Conservation (phyloP, 192 early-diverging fungal genomes). For the Coemansia sp. region DNA sequence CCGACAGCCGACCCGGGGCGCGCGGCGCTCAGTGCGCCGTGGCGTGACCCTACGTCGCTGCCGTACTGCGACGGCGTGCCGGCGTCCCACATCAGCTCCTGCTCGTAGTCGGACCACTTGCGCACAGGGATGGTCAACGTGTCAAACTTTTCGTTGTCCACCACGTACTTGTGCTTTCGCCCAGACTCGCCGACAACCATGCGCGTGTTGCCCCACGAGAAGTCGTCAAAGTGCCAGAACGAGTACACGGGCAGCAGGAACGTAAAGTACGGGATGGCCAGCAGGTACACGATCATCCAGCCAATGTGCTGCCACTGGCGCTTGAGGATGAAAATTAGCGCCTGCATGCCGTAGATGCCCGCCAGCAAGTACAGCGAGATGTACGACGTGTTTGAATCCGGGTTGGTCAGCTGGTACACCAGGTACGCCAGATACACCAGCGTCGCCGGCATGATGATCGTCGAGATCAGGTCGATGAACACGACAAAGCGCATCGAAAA, state of each 20-base stretch:
- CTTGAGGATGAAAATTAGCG: constrained; percentile 82
- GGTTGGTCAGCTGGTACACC: constrained; percentile 61
- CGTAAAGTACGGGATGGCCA: constrained; percentile 87
- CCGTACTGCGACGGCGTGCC: constrained; percentile 46
- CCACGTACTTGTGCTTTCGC: constrained; percentile 58
- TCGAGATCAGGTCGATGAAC: constrained; percentile 90
- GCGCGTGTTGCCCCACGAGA: constrained; percentile 98
- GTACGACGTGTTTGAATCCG: constrained; percentile 64
- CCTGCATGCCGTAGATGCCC: constrained; percentile 87
- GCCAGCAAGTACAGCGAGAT: constrained; percentile 82
- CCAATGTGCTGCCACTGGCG: constrained; percentile 89
- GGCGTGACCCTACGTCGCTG: constrained; percentile 36
- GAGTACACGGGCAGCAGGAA: constrained; percentile 82
- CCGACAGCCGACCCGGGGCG: constrained; percentile 44
- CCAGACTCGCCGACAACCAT: constrained; percentile 85
- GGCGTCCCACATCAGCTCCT: constrained; percentile 65
- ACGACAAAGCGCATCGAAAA: constrained; percentile 98
- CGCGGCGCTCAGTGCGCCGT: constrained; percentile 25
- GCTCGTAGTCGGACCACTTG: constrained; percentile 83
- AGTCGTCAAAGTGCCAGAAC: constrained; percentile 99
- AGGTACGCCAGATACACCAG: constrained; percentile 88
- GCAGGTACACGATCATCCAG: constrained; percentile 96
- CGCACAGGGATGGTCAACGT: constrained; percentile 69
- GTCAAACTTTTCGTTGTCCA: constrained; percentile 76
- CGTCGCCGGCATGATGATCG: constrained; percentile 88